Evolutionary conservation across 306 rosid genomes (phyloP).

Genomic region (Castanospermum australe): DNA sequence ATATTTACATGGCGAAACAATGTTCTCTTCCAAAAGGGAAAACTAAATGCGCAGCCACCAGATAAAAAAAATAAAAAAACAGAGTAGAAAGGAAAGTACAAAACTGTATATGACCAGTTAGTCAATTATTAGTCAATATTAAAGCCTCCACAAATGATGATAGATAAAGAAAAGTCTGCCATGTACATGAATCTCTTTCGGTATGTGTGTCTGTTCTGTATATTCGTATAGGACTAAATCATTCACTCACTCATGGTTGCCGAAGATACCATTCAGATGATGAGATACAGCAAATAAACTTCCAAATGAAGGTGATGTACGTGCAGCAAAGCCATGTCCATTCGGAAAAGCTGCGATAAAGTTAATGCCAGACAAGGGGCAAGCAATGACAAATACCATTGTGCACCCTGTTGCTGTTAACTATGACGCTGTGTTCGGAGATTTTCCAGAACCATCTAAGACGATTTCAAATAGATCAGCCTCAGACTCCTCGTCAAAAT

Average conservation of each 20-base stretch:
- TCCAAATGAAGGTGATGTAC: conserved; percentile 2
- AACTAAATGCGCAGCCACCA: neutral
- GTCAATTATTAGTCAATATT: conserved; percentile 27
- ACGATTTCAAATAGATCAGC: conserved; percentile 55
- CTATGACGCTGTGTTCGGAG: conserved; percentile 34
- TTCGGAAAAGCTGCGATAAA: neutral
- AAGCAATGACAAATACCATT: conserved; percentile 2
- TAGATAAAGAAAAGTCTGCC: neutral
- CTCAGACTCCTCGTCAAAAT: conserved; percentile 56
- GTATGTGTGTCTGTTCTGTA: conserved; percentile 17
- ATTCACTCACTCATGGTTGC: neutral
- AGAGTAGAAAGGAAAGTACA: neutral
- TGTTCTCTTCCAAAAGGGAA: conserved; percentile 18
- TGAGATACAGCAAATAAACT: conserved; percentile 11
- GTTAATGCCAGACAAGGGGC: neutral
- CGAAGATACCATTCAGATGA: neutral
- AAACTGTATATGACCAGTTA: conserved; percentile 19
- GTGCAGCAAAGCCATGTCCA: conserved; percentile 24
- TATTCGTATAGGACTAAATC: neutral
- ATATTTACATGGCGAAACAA: conserved; percentile 28
- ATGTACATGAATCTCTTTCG: conserved; percentile 4
- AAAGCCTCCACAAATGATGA: conserved; percentile 10
- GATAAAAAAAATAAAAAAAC: neutral
- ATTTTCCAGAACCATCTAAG: conserved; percentile 43
- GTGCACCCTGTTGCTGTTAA: neutral